Conservation (phyloP, 148 eudicot genomes). For the Fallopia convolvulus region DNA sequence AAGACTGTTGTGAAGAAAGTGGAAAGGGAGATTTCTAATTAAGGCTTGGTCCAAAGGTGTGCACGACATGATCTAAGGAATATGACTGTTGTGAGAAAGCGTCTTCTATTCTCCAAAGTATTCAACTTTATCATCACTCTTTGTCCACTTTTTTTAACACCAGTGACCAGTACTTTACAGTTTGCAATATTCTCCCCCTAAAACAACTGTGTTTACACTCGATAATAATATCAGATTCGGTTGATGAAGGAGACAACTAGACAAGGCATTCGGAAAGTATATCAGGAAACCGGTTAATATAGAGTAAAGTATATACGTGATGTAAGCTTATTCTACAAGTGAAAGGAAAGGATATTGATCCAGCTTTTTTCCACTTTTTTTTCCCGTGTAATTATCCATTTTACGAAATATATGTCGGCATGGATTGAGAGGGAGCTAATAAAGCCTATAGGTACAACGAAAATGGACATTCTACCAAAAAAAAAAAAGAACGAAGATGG, state of each 20-base stretch:
- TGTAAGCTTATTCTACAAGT: neutral
- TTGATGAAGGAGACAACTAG: neutral
- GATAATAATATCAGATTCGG: neutral
- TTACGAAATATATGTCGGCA: too few species aligned
- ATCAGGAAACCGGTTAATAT: too few species aligned
- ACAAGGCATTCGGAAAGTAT: neutral
- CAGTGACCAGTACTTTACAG: slow-evolving; percentile 5
- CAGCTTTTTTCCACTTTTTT: neutral
- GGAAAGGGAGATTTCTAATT: neutral
- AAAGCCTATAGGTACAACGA: too few species aligned
- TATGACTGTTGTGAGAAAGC: neutral
- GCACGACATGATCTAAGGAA: neutral
- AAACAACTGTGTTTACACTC: slow-evolving; percentile 4
- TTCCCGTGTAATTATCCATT: too few species aligned
- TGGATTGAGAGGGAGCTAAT: too few species aligned
- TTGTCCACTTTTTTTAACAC: neutral
- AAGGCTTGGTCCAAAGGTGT: neutral
- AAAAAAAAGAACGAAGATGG: too few species aligned
- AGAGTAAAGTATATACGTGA: neutral
- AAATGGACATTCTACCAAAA: too few species aligned
- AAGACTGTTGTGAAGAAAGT: neutral
- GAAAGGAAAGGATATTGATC: slow-evolving; percentile 4
- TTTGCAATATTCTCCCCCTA: neutral
- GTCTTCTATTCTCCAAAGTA: neutral
- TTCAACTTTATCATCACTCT: neutral